Evolutionary conservation across 306 rosid species (phyloP).

Genomic region (Castanospermum australe): DNA sequence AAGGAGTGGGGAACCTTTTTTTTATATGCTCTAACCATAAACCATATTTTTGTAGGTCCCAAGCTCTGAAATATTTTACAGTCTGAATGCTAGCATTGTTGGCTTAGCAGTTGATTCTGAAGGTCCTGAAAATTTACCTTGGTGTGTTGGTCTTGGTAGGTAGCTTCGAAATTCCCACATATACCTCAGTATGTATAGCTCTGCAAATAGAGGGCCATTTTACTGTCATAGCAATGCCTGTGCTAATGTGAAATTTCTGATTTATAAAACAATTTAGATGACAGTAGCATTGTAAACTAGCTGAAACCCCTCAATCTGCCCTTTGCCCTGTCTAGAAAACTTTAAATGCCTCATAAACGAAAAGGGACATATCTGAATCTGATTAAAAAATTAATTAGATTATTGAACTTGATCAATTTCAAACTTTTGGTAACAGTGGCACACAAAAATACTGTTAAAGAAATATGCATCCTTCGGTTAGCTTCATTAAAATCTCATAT

Average conservation of each 20-base stretch:
- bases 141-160: conserved; percentile 94
- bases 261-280: not conserved
- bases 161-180: conserved; percentile 26
- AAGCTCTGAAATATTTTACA: conserved; percentile 57
- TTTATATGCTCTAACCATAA: not conserved
- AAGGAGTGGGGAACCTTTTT: not conserved
- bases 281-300: not conserved
- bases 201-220: not conserved
- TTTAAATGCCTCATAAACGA: not conserved
- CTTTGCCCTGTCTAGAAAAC: no score
- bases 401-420: not conserved
- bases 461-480: not conserved
- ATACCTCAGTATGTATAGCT: not conserved
- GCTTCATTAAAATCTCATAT: not conserved
- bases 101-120: conserved; percentile 81
- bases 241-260: not conserved
- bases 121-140: conserved; percentile 55
- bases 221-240: not conserved
- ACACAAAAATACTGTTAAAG: not conserved
- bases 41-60: conserved; percentile 63
- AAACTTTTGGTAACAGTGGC: not conserved
- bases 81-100: conserved; percentile 82
- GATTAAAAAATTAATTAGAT: not conserved
- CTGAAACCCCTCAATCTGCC: not conserved
- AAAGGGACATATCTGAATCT: not conserved